A percentile compares a stretch with the other conserved stretches of the same genome.
phyloP scores from a whole-genome alignment of 345 rosid species.

The Bretschneidera sinensis region DNA sequence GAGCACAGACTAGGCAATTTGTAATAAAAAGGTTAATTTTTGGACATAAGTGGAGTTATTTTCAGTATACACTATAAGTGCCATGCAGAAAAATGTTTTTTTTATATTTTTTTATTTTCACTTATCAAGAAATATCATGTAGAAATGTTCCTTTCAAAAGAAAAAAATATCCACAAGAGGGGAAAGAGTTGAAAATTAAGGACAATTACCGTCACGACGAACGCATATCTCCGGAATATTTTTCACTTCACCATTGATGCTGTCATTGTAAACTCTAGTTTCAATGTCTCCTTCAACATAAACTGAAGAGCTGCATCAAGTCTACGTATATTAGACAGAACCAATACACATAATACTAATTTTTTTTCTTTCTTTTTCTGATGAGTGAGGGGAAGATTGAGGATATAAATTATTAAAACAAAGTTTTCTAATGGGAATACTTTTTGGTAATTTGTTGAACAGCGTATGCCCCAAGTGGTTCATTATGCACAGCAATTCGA shows the following conservation, averaged over 20 bases:
- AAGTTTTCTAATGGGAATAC: constrained; percentile 29
- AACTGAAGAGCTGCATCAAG: constrained; percentile 69
- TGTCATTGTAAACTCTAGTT: constrained; percentile 88
- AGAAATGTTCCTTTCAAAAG: background rate
- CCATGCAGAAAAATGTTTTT: background rate
- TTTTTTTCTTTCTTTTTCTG: background rate
- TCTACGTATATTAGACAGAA: background rate
- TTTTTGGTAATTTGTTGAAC: constrained; percentile 73
- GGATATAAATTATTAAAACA: background rate
- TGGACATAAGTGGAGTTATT: background rate
- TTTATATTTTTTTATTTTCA: too few species aligned
- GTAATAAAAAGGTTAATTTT: background rate
- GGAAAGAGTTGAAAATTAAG: constrained; percentile 3
- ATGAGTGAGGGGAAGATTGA: background rate
- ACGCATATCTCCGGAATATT: constrained; percentile 84
- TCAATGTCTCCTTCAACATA: constrained; percentile 97
- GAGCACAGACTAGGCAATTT: background rate
- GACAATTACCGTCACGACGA: constrained; percentile 67
- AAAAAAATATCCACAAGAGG: background rate
- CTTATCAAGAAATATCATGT: background rate
- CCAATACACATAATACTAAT: background rate
- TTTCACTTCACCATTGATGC: constrained; percentile 70
- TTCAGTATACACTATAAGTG: background rate
- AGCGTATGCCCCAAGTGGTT: constrained; percentile 65
- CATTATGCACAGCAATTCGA: constrained; percentile 91